Evolutionary conservation across 352 stramenopile species (phyloP).

Genomic region (Blastocystis sp.): DNA sequence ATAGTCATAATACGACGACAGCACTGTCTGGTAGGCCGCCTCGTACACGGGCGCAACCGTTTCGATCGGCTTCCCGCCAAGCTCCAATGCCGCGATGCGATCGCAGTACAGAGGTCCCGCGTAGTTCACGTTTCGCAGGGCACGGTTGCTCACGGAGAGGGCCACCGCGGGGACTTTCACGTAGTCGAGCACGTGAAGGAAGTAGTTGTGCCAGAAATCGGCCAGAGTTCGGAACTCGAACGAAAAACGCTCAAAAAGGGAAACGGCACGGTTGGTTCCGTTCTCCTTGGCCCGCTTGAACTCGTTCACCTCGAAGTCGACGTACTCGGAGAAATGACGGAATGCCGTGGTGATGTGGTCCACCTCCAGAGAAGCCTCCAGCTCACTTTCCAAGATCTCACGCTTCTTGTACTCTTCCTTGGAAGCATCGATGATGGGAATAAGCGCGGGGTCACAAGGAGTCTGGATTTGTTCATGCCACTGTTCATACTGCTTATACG

Average conservation of each 20-base stretch:
- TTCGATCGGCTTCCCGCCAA: not conserved
- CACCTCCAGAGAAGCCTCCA: constrained; percentile 42
- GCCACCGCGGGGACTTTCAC: not conserved
- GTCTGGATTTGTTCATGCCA: constrained; percentile 28
- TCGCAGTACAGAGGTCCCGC: constrained; percentile 41
- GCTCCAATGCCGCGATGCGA: not conserved
- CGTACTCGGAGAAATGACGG: constrained; percentile 48
- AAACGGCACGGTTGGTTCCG: not conserved
- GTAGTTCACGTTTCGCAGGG: constrained; percentile 38
- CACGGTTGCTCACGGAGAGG: not conserved
- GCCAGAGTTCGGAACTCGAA: constrained; percentile 7
- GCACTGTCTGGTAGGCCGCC: not conserved
- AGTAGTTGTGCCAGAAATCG: constrained; percentile 68
- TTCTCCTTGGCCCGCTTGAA: not conserved
- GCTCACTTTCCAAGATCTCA: constrained; percentile 27
- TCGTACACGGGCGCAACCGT: not conserved
- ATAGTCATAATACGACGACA: constrained; percentile 62
- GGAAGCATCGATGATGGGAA: not conserved
- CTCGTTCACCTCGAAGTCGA: constrained; percentile 13
- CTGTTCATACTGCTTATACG: constrained; percentile 16
- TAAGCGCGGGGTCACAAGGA: not conserved
- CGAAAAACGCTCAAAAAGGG: constrained; percentile 19
- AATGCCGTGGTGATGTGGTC: constrained; percentile 63
- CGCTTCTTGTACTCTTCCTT: not conserved
- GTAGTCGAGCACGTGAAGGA: constrained; percentile 11